Conservation (phyloP, 1,139 yeast genomes). For the Keqinozyma sinolaborantium region DNA sequence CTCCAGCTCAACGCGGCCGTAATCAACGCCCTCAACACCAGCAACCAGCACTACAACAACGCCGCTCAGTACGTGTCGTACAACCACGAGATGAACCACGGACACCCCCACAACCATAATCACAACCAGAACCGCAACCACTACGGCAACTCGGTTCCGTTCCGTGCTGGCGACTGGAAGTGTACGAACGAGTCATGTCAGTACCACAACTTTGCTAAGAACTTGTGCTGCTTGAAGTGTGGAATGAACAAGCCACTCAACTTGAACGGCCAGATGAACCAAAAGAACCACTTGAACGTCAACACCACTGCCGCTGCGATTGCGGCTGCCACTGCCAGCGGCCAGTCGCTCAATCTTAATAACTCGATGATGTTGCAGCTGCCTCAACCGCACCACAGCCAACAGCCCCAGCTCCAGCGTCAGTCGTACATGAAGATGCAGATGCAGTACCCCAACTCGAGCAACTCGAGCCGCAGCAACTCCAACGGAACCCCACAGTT, state of each 20-base stretch:
- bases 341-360: constrained; percentile 41
- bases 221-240: constrained; percentile 81
- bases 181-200: constrained; percentile 75
- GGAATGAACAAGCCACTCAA: constrained; percentile 69
- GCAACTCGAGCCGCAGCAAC: neutral
- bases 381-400: constrained; percentile 24
- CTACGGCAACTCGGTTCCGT: constrained; percentile 53
- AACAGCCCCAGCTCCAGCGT: constrained; percentile 2
- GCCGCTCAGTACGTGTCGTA: constrained; percentile 12
- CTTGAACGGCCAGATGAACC: constrained; percentile 17
- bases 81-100: constrained; percentile 6
- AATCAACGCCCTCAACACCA: constrained; percentile 5
- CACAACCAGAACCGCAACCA: constrained; percentile 13
- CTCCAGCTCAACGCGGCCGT: constrained; percentile 3
- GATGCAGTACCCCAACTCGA: neutral
- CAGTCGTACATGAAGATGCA: constrained; percentile 1
- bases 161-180: constrained; percentile 97
- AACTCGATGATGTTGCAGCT: constrained; percentile 25
- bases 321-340: constrained; percentile 54
- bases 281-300: constrained; percentile 15
- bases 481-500: neutral
- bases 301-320: constrained; percentile 49
- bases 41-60: constrained; percentile 12
- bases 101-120: constrained; percentile 9
- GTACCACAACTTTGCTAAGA: constrained; percentile 93